Conservation (phyloP, 805 yeast species). For the Nakazawaea populi region DNA sequence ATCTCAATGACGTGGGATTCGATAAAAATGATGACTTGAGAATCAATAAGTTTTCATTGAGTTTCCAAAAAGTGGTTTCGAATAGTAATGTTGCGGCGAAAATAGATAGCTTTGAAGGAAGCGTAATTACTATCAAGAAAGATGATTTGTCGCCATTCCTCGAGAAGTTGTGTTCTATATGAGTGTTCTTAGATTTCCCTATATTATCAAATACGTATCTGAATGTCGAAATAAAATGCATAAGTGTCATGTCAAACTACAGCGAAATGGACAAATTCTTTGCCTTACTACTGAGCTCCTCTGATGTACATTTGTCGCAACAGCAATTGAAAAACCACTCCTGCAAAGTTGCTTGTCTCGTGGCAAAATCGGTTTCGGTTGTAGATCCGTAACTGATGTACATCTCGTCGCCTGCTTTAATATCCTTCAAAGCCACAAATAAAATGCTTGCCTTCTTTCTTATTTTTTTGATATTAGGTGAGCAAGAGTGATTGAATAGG, state of each 20-base stretch:
- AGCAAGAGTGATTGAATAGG: slow-evolving; percentile 62
- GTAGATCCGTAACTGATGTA: slow-evolving; percentile 59
- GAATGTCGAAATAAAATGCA: no score
- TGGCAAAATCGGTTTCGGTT: slow-evolving; percentile 29
- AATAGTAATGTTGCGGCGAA: slow-evolving; percentile 83
- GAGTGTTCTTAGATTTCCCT: not conserved
- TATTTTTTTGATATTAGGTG: slow-evolving; percentile 46
- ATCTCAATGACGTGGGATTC: slow-evolving; percentile 15
- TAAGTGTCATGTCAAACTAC: no score
- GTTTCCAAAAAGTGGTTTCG: slow-evolving; percentile 83
- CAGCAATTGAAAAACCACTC: slow-evolving; percentile 59
- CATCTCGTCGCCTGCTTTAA: slow-evolving; percentile 41
- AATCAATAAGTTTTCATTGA: slow-evolving; percentile 80
- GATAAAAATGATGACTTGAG: slow-evolving; percentile 33
- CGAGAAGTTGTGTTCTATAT: slow-evolving; percentile 46
- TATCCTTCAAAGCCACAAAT: slow-evolving; percentile 35
- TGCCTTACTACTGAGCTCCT: not conserved
- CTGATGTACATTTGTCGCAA: slow-evolving; percentile 37
- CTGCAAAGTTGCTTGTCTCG: slow-evolving; percentile 35
- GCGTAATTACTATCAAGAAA: slow-evolving; percentile 82
- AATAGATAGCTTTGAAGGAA: slow-evolving; percentile 91
- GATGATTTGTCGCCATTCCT: slow-evolving; percentile 86
- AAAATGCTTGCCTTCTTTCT: slow-evolving; percentile 32
- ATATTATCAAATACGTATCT: no score
- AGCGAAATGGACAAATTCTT: no score